These are phyloP conservation scores for Orbilia quercus DNA, from an alignment of 2,329 filamentous ascomycete genomes.

Conservation along the genomic window DNA sequence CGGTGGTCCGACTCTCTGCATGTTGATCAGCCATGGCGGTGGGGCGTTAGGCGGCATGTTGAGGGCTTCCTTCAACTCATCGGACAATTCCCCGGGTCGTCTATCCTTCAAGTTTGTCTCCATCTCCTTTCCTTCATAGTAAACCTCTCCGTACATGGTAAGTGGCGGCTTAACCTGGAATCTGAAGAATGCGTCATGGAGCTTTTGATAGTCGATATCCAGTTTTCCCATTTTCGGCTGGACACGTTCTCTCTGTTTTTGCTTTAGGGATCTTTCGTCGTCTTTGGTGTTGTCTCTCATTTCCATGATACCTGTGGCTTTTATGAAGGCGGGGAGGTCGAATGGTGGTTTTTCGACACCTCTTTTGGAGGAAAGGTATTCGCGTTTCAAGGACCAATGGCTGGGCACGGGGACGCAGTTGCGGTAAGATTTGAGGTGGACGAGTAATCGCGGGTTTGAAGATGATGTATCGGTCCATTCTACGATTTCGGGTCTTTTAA, in stretches of 20 bases:
- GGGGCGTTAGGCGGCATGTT: slow-evolving; percentile 93
- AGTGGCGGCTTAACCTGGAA: slow-evolving; percentile 96
- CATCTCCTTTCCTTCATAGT: slow-evolving; percentile 98
- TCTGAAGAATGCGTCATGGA: slow-evolving; percentile 98
- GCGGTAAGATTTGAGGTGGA: slow-evolving; percentile 92
- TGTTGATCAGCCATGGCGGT: slow-evolving; percentile 96
- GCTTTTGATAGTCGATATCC: slow-evolving; percentile 97
- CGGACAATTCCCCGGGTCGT: slow-evolving; percentile 87
- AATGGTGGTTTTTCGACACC: slow-evolving; percentile 97
- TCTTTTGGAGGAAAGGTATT: slow-evolving; percentile 95
- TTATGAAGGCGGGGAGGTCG: slow-evolving; percentile 92
- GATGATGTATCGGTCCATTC: slow-evolving; percentile 98
- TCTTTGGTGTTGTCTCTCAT: slow-evolving; percentile 99
- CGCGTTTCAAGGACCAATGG: slow-evolving; percentile 95
- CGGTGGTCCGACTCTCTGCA: slow-evolving; percentile 91
- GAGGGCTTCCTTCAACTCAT: slow-evolving; percentile 88
- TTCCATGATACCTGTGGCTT: slow-evolving; percentile 95
- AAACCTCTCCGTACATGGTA: slow-evolving; percentile 97
- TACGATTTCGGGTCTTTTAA: slow-evolving; percentile 89
- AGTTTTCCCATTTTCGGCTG: slow-evolving; percentile 96
- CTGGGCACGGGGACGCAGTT: slow-evolving; percentile 94
- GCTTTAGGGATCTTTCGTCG: slow-evolving; percentile 88
- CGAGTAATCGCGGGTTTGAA: slow-evolving; percentile 84
- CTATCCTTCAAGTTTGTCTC: slow-evolving; percentile 94
- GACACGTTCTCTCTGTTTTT: slow-evolving; percentile 93